Evolutionary conservation across 2,329 filamentous ascomycete species (phyloP), one percentile per base, ranked within the genome.

Genomic region (Alternaria dauci): DNA sequence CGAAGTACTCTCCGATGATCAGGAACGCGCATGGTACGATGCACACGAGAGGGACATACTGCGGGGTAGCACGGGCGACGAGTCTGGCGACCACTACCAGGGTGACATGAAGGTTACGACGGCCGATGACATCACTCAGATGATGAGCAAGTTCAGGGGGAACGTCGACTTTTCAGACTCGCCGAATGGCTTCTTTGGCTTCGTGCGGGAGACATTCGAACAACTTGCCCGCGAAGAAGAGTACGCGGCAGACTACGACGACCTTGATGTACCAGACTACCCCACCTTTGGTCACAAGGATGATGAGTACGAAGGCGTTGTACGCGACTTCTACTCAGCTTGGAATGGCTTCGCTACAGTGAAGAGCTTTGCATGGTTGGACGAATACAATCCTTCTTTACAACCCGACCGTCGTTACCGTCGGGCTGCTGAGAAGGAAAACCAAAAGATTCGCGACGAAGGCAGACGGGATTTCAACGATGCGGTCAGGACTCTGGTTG

Each of bases 11-110:
- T 96, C 94, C 2, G 95, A 99, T 77, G 89, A 93, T 11, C 94
- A 99, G 76, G 95, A 99, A 78, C 88, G 95, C 69, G 91, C 94
- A 32, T 99, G 95, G 95, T 99, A 99, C 81, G 94, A 99, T 80
- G 93, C 93, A 3, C 95, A 99, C 76, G 90, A 93, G 62, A 89
- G 93, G 69, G 89, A 91, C 52, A 96, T 98, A 63, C 81, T 98
- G 63, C 86, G 87, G 30, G 90, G 89, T 39, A 84, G 87, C 58
- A 87, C 88, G 55, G 82, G 82, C 32, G 81, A 78, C 26, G 73
- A 67, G 20, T 81, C 79, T 20, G 79, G 81, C 47, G 84, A 83
- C 36, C 83, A 87, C 55, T 88, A 87, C 67, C 88, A 90, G 44
- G 81, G 89, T 67, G 89, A 93, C 74, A 85, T 92, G 63, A 88